Evolutionary conservation across 1,284 basidiomycete genomes (phyloP).

Genomic region (Chalciporus sp.): DNA sequence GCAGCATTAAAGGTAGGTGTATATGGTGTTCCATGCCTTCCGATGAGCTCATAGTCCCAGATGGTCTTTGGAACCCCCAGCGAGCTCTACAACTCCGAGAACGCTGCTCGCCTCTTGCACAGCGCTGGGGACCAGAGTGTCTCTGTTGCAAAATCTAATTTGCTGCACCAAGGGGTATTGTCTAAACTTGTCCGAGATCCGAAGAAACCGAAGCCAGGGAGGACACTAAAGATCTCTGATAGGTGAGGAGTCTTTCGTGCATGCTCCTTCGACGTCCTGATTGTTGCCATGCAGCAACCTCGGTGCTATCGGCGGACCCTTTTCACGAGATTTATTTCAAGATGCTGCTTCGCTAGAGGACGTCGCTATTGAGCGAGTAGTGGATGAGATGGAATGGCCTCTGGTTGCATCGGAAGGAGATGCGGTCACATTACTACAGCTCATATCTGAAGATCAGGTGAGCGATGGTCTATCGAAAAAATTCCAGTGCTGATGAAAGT

Average conservation of each 20-base stretch:
- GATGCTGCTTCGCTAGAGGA: slow-evolving; percentile 70
- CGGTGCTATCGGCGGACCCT: slow-evolving; percentile 65
- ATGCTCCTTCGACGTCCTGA: slow-evolving; percentile 2
- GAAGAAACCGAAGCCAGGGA: slow-evolving; percentile 61
- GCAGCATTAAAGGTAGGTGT: slow-evolving; percentile 65
- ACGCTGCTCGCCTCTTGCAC: slow-evolving; percentile 58
- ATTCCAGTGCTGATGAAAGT: background rate
- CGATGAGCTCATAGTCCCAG: slow-evolving; percentile 40
- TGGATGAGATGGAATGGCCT: slow-evolving; percentile 70
- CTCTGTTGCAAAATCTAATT: slow-evolving; percentile 54
- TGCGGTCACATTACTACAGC: slow-evolving; percentile 66
- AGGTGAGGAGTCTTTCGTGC: slow-evolving; percentile 39
- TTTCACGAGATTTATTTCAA: slow-evolving; percentile 63
- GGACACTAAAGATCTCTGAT: slow-evolving; percentile 76
- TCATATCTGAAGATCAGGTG: slow-evolving; percentile 72
- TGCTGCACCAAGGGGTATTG: slow-evolving; percentile 62
- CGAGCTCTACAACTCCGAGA: slow-evolving; percentile 63
- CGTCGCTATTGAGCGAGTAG: slow-evolving; percentile 46
- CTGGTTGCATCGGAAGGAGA: slow-evolving; percentile 74
- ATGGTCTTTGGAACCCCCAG: slow-evolving; percentile 75
- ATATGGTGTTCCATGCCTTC: background rate
- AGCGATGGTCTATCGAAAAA: slow-evolving; percentile 4
- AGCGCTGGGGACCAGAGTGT: slow-evolving; percentile 55
- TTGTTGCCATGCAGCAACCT: slow-evolving; percentile 45
- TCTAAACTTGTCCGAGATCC: slow-evolving; percentile 68